phyloP scores from a whole-genome alignment of 2,329 filamentous ascomycete species.

The Daldinia eschscholtzii region DNA sequence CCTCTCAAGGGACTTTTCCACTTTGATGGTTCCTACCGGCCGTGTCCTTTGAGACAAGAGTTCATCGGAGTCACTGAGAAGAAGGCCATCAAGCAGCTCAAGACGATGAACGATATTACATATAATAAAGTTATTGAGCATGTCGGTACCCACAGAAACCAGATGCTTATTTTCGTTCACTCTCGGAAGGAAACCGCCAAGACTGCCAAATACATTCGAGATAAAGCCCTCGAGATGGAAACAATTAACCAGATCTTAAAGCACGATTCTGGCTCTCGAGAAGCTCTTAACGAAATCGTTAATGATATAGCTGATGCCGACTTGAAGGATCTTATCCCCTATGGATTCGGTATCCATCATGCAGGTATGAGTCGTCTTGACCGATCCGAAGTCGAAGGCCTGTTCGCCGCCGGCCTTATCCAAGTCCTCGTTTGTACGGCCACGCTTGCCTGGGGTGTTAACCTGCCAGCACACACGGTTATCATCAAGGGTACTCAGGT shows the following conservation, averaged over 20 bases:
- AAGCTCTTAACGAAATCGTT: conserved; percentile 87
- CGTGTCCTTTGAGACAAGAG: conserved; percentile 94
- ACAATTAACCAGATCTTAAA: conserved; percentile 96
- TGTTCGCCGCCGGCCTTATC: conserved; percentile 91
- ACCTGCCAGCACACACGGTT: conserved; percentile 95
- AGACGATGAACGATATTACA: conserved; percentile 99
- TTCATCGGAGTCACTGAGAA: conserved; percentile 98
- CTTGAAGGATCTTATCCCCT: conserved; percentile 92
- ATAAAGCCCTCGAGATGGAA: conserved; percentile 96
- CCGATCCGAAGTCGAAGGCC: conserved; percentile 92
- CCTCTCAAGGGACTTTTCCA: conserved; percentile 89
- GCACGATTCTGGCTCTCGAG: conserved; percentile 90
- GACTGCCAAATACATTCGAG: conserved; percentile 93
- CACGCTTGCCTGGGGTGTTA: conserved; percentile 99
- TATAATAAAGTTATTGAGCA: conserved; percentile 98
- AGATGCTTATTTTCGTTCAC: conserved; percentile 99
- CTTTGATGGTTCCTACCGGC: conserved; percentile 93
- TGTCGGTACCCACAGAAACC: conserved; percentile 90
- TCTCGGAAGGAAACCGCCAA: conserved; percentile 98
- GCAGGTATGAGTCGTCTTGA: conserved; percentile 97
- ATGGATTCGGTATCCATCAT: conserved; percentile 98
- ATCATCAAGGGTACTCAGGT: conserved; percentile 99
- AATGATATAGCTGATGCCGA: conserved; percentile 86
- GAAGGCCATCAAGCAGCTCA: conserved; percentile 98
- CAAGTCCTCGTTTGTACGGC: conserved; percentile 97